Evolutionary conservation across 352 stramenopile species (phyloP).

Genomic region (Phytophthora foliorum): DNA sequence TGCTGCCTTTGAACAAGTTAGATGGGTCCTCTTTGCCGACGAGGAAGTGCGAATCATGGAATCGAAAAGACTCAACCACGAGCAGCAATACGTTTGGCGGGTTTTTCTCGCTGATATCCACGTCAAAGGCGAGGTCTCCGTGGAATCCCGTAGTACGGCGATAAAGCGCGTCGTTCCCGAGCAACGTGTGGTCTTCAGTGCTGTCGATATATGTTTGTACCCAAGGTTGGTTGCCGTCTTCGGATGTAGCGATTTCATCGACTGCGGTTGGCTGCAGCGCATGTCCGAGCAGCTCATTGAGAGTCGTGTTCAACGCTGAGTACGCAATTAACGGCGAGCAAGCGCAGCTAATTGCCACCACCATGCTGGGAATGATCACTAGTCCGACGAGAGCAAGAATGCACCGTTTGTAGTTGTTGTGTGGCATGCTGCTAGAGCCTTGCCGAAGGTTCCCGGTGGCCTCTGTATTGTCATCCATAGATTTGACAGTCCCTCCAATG

Average conservation of each 20-base stretch:
- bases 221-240: constrained; percentile 3
- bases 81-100: constrained; percentile 58
- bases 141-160: constrained; percentile 47
- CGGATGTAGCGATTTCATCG: not conserved
- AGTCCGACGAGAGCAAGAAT: constrained; percentile 1
- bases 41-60: constrained; percentile 56
- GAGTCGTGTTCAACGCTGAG: constrained; percentile 45
- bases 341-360: constrained; percentile 18
- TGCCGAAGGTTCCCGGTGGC: not conserved
- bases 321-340: constrained; percentile 28
- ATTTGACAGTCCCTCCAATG: not conserved
- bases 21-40: constrained; percentile 41
- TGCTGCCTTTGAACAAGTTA: constrained; percentile 38
- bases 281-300: constrained; percentile 45
- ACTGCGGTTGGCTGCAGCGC: constrained; percentile 1
- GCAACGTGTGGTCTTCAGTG: constrained; percentile 50
- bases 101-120: constrained; percentile 36
- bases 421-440: not conserved
- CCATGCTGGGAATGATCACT: constrained; percentile 7
- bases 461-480: not conserved
- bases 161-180: constrained; percentile 44
- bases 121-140: constrained; percentile 50
- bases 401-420: not conserved
- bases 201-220: constrained; percentile 40
- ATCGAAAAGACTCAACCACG: constrained; percentile 57